Evolutionary conservation across 345 rosid genomes (phyloP).

Genomic region (Rhizophora mangle): DNA sequence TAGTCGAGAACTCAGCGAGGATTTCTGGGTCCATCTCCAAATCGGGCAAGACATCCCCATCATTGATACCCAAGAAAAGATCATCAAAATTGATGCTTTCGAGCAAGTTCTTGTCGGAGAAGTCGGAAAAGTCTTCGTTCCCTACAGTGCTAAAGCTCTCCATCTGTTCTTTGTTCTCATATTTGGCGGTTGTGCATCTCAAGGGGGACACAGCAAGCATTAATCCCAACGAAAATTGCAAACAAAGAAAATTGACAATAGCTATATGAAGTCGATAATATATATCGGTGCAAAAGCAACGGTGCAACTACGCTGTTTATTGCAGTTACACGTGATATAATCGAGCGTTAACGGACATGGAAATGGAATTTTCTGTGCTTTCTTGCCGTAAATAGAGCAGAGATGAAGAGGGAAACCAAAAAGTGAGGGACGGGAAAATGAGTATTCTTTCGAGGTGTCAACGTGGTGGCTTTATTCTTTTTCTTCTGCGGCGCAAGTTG

Average conservation of each 20-base stretch:
- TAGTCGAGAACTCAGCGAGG: conserved; percentile 54
- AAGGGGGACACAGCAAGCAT: conserved; percentile 76
- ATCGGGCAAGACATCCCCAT: conserved; percentile 59
- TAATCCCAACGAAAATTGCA: conserved; percentile 23
- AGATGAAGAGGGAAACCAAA: conserved; percentile 5
- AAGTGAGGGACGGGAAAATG: conserved; percentile 6
- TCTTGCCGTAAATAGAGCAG: conserved; percentile 8
- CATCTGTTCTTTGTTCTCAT: conserved; percentile 43
- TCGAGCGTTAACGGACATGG: too few relatives aligned
- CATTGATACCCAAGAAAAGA: conserved; percentile 57
- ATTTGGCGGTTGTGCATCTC: conserved; percentile 34
- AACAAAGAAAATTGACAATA: background rate
- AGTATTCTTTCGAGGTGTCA: conserved; percentile 4
- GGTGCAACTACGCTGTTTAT: conserved; percentile 15
- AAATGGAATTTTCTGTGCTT: background rate
- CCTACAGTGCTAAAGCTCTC: conserved; percentile 31
- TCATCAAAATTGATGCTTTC: conserved; percentile 79
- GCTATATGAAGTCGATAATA: background rate
- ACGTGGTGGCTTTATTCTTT: conserved; percentile 4
- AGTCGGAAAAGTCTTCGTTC: conserved; percentile 43
- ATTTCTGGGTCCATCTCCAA: conserved; percentile 74
- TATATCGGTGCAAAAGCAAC: too few relatives aligned
- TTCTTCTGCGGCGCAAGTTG: conserved; percentile 15
- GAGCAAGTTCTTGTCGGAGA: conserved; percentile 44
- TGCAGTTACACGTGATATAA: conserved; percentile 11